A percentile compares a stretch with the other conserved stretches of the same genome.
These are phyloP conservation scores for Nelumbo lutea DNA, from an alignment of 164 flowering plant species.

Conservation along the genomic window DNA sequence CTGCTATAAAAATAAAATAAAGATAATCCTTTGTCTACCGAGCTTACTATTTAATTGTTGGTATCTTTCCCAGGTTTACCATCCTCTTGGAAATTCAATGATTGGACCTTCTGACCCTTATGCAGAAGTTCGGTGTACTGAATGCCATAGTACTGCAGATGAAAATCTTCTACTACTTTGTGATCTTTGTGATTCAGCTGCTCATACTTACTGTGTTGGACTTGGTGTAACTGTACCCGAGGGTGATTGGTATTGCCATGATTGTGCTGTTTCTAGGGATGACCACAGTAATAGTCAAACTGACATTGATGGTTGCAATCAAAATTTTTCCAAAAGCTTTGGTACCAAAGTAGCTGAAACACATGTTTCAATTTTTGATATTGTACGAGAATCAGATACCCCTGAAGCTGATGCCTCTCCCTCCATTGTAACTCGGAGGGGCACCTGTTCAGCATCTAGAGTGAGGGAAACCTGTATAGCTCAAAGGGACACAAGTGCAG, in stretches of 20 bases:
- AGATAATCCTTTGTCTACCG: too few relatives aligned
- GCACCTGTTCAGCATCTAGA: slow-evolving; percentile 1
- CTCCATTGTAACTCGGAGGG: not conserved
- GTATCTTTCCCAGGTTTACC: slow-evolving; percentile 34
- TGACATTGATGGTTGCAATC: slow-evolving; percentile 12
- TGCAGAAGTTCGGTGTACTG: slow-evolving; percentile 35
- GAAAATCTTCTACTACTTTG: slow-evolving; percentile 60
- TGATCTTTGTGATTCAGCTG: slow-evolving; percentile 74
- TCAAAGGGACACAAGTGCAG: not conserved
- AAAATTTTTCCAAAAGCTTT: not conserved
- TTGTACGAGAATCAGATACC: slow-evolving; percentile 30
- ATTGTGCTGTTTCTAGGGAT: slow-evolving; percentile 50
- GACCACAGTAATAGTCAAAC: slow-evolving; percentile 31
- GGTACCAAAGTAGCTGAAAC: slow-evolving; percentile 8
- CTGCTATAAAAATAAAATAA: too few relatives aligned
- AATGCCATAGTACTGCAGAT: slow-evolving; percentile 40
- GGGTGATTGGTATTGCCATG: slow-evolving; percentile 80
- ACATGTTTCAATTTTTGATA: slow-evolving; percentile 37
- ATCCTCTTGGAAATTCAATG: slow-evolving; percentile 36
- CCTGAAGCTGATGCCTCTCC: slow-evolving; percentile 4
- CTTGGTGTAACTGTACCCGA: slow-evolving; percentile 68
- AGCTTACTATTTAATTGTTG: too few relatives aligned
- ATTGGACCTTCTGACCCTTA: slow-evolving; percentile 45
- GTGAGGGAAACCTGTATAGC: too few relatives aligned
- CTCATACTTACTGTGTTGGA: slow-evolving; percentile 82